phyloP scores from a whole-genome alignment of 2,329 filamentous ascomycete species.

The Trichophyton rubrum region DNA sequence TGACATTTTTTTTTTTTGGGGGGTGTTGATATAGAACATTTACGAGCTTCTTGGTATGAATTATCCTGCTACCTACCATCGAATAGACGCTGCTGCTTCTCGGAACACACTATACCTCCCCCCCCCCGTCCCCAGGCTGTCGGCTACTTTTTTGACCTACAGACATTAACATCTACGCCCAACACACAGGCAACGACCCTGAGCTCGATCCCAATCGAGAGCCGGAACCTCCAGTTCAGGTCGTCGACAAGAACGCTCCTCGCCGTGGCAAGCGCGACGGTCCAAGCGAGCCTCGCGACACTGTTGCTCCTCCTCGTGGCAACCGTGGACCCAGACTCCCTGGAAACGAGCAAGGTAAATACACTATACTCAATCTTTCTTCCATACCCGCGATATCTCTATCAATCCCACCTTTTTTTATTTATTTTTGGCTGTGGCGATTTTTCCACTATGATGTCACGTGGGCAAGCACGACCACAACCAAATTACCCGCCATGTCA shows the following conservation, averaged over 20 bases:
- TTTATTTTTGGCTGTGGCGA: neutral
- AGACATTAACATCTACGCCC: slow-evolving; percentile 3
- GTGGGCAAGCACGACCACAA: neutral
- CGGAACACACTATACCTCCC: neutral
- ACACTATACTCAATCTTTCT: neutral
- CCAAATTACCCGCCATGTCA: neutral
- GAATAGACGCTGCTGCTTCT: neutral
- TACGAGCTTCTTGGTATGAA: slow-evolving; percentile 92
- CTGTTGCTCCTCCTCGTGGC: slow-evolving; percentile 14
- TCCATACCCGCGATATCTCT: no score
- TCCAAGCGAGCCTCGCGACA: slow-evolving; percentile 43
- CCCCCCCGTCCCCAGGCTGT: no score
- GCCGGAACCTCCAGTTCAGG: slow-evolving; percentile 64
- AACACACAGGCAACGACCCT: slow-evolving; percentile 50
- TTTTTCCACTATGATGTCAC: neutral
- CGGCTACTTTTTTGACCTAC: neutral
- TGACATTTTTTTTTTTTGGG: slow-evolving; percentile 15
- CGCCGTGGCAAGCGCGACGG: slow-evolving; percentile 79
- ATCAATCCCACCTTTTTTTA: neutral
- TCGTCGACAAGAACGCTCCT: slow-evolving; percentile 68
- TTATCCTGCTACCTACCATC: neutral
- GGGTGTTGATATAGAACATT: slow-evolving; percentile 55
- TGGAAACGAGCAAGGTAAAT: slow-evolving; percentile 82
- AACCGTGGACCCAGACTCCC: slow-evolving; percentile 41
- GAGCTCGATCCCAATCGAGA: slow-evolving; percentile 62